Evolutionary conservation across 305 asterid species (phyloP), one percentile per base, ranked within the genome.

Genomic region (Caryopteris hybrid): DNA sequence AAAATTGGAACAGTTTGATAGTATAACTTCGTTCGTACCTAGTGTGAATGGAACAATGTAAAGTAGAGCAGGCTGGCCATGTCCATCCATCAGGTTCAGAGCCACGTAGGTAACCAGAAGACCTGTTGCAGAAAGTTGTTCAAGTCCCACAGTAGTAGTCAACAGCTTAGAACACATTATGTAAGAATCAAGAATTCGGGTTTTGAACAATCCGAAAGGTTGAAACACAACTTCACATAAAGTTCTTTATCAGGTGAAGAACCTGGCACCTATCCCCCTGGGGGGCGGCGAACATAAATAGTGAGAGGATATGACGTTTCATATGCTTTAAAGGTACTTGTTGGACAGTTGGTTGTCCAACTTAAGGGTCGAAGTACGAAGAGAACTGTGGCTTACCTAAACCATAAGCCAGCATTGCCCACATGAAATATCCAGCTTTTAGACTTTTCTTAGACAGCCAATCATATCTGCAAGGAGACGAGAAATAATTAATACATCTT

Each of bases 351-450:
- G n/a, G n/a, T n/a, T n/a, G n/a, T n/a, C n/a, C n/a, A n/a, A n/a
- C n/a, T n/a, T n/a, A n/a, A n/a, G n/a, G n/a, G n/a, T n/a, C n/a
- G n/a, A 41, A 4, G 33, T 31, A n/a, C 36, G 22, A 8, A 33
- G 7, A 43, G 14, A 20, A 73, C 31, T 9, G 66, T 46, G 56
- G 1, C 66, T 41, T 86, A 94, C 99, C 99, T 79, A 86, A 84
- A 64, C 99, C 98, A 48, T 89, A 94, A 58, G 99, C 96, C 48
- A 86, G 31, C 98, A 94, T 94, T 42, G 96, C 93, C 91, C 95
- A 87, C 64, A 94, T 51, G 52, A 94, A 94, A 79, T 94, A 94
- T 52, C 99, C 99, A 23, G 81, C 66, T 64, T 79, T 85, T 5
- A 91, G 88, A 72, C 79, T 84, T 82, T 82, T 91, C 58, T 83